A percentile compares a stretch with the other conserved stretches of the same genome.
Evolutionary conservation across 345 rosid species (phyloP).

Genomic region (Eucalyptus cladocalyx): DNA sequence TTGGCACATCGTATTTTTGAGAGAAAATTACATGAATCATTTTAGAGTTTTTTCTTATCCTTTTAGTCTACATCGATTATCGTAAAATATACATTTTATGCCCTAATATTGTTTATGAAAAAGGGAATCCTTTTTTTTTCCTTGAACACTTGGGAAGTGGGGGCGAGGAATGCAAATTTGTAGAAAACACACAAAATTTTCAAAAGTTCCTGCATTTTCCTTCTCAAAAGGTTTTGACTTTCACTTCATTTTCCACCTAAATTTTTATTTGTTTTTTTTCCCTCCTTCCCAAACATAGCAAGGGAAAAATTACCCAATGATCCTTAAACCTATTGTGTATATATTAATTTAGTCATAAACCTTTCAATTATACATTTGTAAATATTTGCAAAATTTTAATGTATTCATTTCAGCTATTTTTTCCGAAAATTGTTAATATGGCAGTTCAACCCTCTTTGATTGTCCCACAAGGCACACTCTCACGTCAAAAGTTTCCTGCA

Average conservation of each 20-base stretch:
- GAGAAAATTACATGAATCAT: background rate
- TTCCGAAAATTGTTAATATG: background rate
- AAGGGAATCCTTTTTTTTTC: no score
- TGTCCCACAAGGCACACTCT: rapidly evolving
- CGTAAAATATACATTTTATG: background rate
- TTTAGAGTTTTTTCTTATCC: background rate
- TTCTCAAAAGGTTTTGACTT: background rate
- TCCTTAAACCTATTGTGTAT: background rate
- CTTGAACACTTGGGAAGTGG: background rate
- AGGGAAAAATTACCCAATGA: background rate
- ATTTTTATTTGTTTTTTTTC: background rate
- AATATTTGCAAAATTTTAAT: background rate
- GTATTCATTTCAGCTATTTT: background rate
- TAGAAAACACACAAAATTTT: background rate
- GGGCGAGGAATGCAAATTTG: background rate
- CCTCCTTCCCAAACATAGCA: background rate
- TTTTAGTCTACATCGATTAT: background rate
- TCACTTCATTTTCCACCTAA: background rate
- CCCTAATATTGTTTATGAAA: background rate
- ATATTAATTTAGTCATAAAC: rapidly evolving
- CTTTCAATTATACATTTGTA: background rate
- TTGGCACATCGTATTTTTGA: background rate
- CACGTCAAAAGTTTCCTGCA: rapidly evolving
- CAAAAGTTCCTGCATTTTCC: background rate
- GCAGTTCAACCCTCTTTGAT: background rate